These are phyloP conservation scores for Tolypocladium cylindrosporum DNA, from an alignment of 2,329 filamentous ascomycete genomes.

Conservation along the genomic window DNA sequence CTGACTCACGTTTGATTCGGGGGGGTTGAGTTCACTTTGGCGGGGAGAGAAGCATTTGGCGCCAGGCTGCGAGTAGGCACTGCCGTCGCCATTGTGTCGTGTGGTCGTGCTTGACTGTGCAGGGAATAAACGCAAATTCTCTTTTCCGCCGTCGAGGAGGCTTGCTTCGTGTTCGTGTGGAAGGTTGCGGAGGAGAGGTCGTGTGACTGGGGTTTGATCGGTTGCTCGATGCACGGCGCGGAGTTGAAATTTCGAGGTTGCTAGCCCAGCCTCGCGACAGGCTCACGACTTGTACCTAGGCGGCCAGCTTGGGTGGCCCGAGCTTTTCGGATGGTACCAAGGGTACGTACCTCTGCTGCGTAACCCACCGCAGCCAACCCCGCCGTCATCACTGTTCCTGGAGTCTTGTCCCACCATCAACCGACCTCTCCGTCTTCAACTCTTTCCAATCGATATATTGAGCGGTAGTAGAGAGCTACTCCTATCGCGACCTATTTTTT, in stretches of 20 bases:
- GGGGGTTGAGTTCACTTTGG: constrained; percentile 44
- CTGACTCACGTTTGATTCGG: constrained; percentile 66
- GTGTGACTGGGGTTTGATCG: neutral
- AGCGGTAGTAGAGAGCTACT: constrained; percentile 90
- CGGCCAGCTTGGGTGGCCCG: neutral
- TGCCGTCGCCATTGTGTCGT: constrained; percentile 22
- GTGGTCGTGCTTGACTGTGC: neutral
- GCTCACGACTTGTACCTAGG: neutral
- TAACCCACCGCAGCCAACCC: neutral
- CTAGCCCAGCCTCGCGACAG: neutral
- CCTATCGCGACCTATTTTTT: constrained; percentile 26
- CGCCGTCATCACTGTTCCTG: neutral
- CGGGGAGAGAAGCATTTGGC: constrained; percentile 31
- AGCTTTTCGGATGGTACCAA: neutral
- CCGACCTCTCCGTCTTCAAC: neutral
- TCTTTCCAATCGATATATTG: neutral
- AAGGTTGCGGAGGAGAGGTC: neutral
- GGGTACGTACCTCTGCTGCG: neutral
- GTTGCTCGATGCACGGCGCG: neutral
- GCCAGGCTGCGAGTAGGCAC: constrained; percentile 28
- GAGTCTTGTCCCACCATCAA: neutral
- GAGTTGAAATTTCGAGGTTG: neutral
- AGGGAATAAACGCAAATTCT: neutral
- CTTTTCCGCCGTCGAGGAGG: too few relatives aligned
- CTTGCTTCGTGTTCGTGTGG: neutral